Base-by-base conservation (phyloP, 768 basidiomycete genomes). In the Kwoniella europaea region DNA sequence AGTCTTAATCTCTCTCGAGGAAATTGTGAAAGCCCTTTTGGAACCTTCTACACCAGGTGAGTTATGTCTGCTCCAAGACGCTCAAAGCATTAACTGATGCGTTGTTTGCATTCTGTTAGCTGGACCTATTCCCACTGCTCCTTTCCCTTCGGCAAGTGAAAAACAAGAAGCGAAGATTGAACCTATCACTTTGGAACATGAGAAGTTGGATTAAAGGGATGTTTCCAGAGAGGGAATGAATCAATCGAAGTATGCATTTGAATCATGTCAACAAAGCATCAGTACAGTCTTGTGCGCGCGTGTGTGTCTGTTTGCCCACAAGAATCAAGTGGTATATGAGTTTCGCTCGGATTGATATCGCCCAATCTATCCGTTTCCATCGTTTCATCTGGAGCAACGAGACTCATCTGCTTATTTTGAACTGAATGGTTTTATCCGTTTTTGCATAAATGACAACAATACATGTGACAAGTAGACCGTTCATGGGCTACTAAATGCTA, bases 1-100 rank as follows among this genome's bases (percentile, higher is more conserved):
- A 62, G 91, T 93, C n/a, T 87, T 98, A 68, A 87, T 88, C 69
- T 86, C 90, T n/a, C 87, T 89, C 56, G 92, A 93, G 82, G 87
- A 88, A 24, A 86, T 91, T 5, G 89, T 90, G 67, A 90, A 88
- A 80, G 91, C 91, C 67, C 78, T 91, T 2, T n/a, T 78, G 44
- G 55, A 42, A 35, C 73, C 73, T n/a, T 50, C 63, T 41, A 44
- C 42, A 53, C 63, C 70, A 35, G 67, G 62, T 63, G 35, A 68
- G 63, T 53, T 6, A 58, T 29, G 35, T 53, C 41, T 42, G 60
- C 54, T 35, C 12, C 53, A 9, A 27, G 61, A n/a, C 15, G 20
- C 18, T 55, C n/a, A n/a, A 20, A 55, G 10, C 20, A 55, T 18
- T 18, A 4, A 12, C 29, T 59, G 57, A 27, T 59, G 13, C 3